Conservation (phyloP, 1,284 basidiomycete genomes). For the Melampsora americana region DNA sequence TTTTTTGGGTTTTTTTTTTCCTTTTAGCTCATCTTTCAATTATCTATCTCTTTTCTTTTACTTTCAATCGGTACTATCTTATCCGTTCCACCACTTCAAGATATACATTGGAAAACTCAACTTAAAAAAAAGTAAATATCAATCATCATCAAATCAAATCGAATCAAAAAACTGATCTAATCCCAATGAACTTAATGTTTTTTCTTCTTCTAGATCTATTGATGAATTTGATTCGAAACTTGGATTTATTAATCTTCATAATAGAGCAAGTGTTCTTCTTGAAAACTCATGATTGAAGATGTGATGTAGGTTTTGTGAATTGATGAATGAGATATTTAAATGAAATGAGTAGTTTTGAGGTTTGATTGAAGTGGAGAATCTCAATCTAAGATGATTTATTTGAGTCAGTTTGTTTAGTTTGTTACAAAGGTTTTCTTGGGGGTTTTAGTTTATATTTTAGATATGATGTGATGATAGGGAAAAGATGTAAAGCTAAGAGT, state of each 20-base stretch:
- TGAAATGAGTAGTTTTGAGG: too few relatives aligned
- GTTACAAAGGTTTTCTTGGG: too few relatives aligned
- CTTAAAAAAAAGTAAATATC: neutral
- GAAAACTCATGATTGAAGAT: neutral
- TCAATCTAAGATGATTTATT: too few relatives aligned
- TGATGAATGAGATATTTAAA: too few relatives aligned
- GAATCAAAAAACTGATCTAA: neutral
- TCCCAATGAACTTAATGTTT: too few relatives aligned
- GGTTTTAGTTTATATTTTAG: too few relatives aligned
- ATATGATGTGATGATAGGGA: too few relatives aligned
- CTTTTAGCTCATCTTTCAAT: neutral
- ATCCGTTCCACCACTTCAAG: neutral
- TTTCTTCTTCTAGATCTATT: neutral
- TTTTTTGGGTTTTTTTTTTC: neutral
- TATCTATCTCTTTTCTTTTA: neutral
- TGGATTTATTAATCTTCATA: conserved; percentile 1
- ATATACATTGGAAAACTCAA: conserved; percentile 6
- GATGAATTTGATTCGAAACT: conserved; percentile 1
- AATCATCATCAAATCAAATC: neutral
- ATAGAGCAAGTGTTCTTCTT: neutral
- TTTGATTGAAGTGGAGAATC: too few relatives aligned
- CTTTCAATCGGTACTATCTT: neutral
- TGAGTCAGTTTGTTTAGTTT: too few relatives aligned
- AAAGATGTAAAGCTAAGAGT: too few relatives aligned
- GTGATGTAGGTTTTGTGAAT: too few relatives aligned